Evolutionary conservation across 1,139 yeast species (phyloP).

Genomic region (Tardiomyces depauwii): DNA sequence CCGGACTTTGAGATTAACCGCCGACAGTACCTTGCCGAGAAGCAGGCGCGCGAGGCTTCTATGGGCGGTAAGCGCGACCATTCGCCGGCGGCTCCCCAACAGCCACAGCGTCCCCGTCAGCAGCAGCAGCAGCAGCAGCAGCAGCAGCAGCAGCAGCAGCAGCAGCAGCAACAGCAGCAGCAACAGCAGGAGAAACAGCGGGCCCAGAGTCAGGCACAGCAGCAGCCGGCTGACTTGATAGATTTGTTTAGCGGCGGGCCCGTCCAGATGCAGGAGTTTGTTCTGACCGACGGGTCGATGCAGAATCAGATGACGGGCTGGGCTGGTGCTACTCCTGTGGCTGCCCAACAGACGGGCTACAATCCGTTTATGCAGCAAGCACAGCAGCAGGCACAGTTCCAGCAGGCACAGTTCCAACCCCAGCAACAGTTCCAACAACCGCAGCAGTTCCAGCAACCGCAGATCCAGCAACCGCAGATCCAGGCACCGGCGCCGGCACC

Average conservation of each 20-base stretch:
- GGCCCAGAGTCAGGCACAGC: constrained; percentile 6
- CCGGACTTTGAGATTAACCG: constrained; percentile 77
- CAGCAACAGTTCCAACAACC: constrained; percentile 6
- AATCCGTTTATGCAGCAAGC: background rate
- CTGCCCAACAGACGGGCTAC: constrained; percentile 1
- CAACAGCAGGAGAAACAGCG: constrained; percentile 1
- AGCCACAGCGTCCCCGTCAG: constrained; percentile 1
- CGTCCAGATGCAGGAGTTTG: constrained; percentile 1
- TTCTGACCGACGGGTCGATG: background rate
- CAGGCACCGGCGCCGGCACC: constrained; percentile 11
- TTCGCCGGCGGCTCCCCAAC: constrained; percentile 8
- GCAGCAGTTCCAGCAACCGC: constrained; percentile 8
- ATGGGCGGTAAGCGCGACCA: constrained; percentile 8
- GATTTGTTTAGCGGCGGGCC: constrained; percentile 1
- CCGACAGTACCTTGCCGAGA: constrained; percentile 64
- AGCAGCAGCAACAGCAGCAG: constrained; percentile 2
- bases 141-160: background rate
- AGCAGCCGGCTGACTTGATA: background rate
- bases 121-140: constrained; percentile 6
- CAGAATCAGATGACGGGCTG: background rate
- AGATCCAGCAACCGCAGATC: constrained; percentile 13
- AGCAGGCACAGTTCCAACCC: constrained; percentile 11
- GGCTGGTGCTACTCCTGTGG: background rate
- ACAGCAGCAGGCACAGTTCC: constrained; percentile 12
- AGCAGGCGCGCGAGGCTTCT: constrained; percentile 26